phyloP scores from a whole-genome alignment of 1,139 yeast genomes.

The Yamadazyma sp. region DNA sequence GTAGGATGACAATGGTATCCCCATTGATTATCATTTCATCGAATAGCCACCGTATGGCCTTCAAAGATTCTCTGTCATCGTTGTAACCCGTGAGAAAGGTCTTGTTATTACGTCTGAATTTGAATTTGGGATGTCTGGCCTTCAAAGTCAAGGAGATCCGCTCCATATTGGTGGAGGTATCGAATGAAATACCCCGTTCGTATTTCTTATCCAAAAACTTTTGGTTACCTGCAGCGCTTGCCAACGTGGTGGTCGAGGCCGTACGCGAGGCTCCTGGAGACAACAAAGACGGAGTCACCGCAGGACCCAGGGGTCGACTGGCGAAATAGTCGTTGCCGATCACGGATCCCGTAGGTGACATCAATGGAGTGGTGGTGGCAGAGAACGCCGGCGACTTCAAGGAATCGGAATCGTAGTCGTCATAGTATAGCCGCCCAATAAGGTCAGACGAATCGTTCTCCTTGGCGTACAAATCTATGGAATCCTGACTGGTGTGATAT shows the following conservation, averaged over 20 bases:
- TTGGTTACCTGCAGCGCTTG: conserved; percentile 5
- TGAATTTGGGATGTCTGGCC: conserved; percentile 56
- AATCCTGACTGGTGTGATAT: conserved; percentile 41
- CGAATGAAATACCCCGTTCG: conserved; percentile 52
- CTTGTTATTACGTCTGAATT: conserved; percentile 56
- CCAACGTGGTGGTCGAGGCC: conserved; percentile 12
- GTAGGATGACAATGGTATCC: conserved; percentile 61
- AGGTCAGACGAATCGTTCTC: conserved; percentile 44
- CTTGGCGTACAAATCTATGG: conserved; percentile 39
- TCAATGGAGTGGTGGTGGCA: conserved; percentile 18
- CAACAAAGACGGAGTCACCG: neutral
- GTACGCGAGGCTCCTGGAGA: conserved; percentile 7
- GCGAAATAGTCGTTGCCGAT: conserved; percentile 15
- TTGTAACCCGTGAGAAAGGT: conserved; percentile 65
- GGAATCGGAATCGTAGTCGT: conserved; percentile 43
- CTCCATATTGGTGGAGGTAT: conserved; percentile 41
- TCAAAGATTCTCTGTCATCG: conserved; percentile 54
- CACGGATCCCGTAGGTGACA: conserved; percentile 16
- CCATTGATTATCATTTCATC: conserved; percentile 64
- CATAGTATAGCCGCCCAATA: conserved; percentile 45
- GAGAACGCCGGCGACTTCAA: conserved; percentile 24
- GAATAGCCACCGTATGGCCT: conserved; percentile 66
- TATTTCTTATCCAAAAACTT: conserved; percentile 16
- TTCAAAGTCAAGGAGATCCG: conserved; percentile 52
- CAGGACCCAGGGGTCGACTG: conserved; percentile 7